A percentile compares a stretch with the other conserved stretches of the same genome.
Evolutionary conservation across 2,329 filamentous ascomycete genomes (phyloP).

Genomic region (Zasmidium cellare): DNA sequence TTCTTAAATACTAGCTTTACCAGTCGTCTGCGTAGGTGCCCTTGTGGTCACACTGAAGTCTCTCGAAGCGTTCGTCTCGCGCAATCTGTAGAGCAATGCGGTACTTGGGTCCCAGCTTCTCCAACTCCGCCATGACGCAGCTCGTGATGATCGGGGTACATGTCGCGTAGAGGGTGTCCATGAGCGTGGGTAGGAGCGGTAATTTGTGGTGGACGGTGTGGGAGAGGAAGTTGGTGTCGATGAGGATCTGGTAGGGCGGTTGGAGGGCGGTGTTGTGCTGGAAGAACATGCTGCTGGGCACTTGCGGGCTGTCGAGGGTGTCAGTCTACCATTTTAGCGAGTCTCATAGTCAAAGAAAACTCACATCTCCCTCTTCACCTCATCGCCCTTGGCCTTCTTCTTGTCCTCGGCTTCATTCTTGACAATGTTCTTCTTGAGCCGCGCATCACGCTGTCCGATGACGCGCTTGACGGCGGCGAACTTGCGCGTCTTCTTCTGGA

Average conservation of each 20-base stretch:
- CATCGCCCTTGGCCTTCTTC: slow-evolving; percentile 54
- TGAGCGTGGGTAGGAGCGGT: slow-evolving; percentile 81
- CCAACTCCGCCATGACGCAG: slow-evolving; percentile 80
- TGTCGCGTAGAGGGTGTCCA: slow-evolving; percentile 92
- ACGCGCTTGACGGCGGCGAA: slow-evolving; percentile 83
- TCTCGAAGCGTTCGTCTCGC: slow-evolving; percentile 83
- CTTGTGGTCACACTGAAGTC: slow-evolving; percentile 86
- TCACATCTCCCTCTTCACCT: slow-evolving; percentile 72
- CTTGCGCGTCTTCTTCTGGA: slow-evolving; percentile 87
- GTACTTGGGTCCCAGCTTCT: slow-evolving; percentile 88
- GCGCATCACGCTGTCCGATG: slow-evolving; percentile 76
- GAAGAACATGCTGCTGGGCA: slow-evolving; percentile 70
- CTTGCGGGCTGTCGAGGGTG: slow-evolving; percentile 33
- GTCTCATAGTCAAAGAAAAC: slow-evolving; percentile 21
- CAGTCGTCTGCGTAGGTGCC: slow-evolving; percentile 88
- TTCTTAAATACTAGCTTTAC: too few relatives aligned
- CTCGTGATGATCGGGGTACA: slow-evolving; percentile 85
- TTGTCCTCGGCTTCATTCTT: slow-evolving; percentile 62
- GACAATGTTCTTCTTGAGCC: slow-evolving; percentile 77
- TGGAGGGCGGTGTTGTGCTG: slow-evolving; percentile 82
- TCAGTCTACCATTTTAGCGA: slow-evolving; percentile 2
- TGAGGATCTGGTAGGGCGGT: slow-evolving; percentile 76
- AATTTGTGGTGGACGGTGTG: slow-evolving; percentile 92
- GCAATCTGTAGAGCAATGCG: slow-evolving; percentile 82
- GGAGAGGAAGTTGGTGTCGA: slow-evolving; percentile 88